Percentiles rank a stretch among this genome's conserved stretches.
Conservation (phyloP, 768 basidiomycete genomes). For the Mycena crocata region DNA sequence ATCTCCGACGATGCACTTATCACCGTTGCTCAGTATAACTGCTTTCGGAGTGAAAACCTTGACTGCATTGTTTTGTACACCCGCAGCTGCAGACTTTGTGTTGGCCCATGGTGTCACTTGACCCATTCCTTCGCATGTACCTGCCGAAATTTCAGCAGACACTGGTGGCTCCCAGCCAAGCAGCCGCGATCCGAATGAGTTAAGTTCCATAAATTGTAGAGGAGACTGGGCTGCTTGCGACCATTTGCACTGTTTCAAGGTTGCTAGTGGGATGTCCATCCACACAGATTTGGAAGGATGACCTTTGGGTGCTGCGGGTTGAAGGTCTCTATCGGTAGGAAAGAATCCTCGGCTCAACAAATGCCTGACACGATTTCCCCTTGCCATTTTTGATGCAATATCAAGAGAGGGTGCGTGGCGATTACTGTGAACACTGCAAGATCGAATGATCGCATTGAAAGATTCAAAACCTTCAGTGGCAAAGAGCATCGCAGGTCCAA, state of each 20-base stretch:
- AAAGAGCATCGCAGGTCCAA: constrained; percentile 58
- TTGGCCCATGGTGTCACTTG: neutral
- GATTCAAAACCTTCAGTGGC: constrained; percentile 58
- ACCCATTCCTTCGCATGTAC: neutral
- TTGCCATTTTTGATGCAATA: constrained; percentile 33
- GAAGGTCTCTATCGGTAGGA: neutral
- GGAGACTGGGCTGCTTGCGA: neutral
- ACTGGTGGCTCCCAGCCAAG: constrained; percentile 1
- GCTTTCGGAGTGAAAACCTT: neutral
- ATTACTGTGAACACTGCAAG: constrained; percentile 42
- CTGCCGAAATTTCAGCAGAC: neutral
- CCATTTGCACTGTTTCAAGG: constrained; percentile 8
- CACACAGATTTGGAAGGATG: neutral
- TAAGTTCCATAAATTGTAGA: constrained; percentile 5
- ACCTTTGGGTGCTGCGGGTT: neutral
- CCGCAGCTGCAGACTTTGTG: constrained; percentile 1
- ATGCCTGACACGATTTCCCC: constrained; percentile 34
- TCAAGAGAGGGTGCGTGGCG: constrained; percentile 43
- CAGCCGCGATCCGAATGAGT: constrained; percentile 13
- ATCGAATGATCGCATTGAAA: constrained; percentile 47
- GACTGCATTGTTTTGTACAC: neutral
- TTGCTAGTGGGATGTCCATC: neutral
- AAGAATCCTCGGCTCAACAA: constrained; percentile 33
- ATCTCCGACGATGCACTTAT: too few relatives aligned
- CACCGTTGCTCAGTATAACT: constrained; percentile 3